These are phyloP conservation scores for Eucalyptus marginata DNA, from an alignment of 345 rosid species.

Conservation along the genomic window DNA sequence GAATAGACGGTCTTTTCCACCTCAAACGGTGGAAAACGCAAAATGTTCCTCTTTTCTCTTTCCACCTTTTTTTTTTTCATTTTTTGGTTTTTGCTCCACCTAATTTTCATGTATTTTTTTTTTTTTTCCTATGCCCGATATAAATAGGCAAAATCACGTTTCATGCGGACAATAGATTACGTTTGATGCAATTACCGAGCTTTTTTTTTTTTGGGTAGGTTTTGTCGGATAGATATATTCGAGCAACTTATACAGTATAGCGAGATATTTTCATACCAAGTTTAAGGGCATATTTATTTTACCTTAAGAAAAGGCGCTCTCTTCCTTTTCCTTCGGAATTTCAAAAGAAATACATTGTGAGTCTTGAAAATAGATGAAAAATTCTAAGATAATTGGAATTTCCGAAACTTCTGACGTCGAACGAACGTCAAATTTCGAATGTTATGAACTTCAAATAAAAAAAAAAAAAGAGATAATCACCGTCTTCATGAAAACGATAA, in stretches of 20 bases:
- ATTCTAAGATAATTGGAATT: neutral
- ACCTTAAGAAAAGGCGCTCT: accelerated
- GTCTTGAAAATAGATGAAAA: neutral
- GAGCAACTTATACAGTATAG: neutral
- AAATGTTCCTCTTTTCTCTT: neutral
- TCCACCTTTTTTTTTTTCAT: neutral
- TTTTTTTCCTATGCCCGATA: neutral
- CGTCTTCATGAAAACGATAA: neutral
- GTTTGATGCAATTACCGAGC: accelerated
- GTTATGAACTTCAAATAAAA: no score
- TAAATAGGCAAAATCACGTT: no score
- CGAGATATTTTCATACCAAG: accelerated
- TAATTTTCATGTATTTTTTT: no score
- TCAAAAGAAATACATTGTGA: accelerated
- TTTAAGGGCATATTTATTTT: neutral
- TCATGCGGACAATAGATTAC: no score
- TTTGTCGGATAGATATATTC: neutral
- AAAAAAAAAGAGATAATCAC: neutral
- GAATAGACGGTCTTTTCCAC: neutral
- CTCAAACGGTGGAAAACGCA: neutral
- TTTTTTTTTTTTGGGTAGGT: no score
- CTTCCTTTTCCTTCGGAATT: accelerated
- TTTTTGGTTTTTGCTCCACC: neutral
- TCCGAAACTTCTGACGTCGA: accelerated
- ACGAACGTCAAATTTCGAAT: no score